Evolutionary conservation across 2,329 filamentous ascomycete genomes (phyloP), one percentile per base, ranked within the genome.

Genomic region (Ophiostoma montium): DNA sequence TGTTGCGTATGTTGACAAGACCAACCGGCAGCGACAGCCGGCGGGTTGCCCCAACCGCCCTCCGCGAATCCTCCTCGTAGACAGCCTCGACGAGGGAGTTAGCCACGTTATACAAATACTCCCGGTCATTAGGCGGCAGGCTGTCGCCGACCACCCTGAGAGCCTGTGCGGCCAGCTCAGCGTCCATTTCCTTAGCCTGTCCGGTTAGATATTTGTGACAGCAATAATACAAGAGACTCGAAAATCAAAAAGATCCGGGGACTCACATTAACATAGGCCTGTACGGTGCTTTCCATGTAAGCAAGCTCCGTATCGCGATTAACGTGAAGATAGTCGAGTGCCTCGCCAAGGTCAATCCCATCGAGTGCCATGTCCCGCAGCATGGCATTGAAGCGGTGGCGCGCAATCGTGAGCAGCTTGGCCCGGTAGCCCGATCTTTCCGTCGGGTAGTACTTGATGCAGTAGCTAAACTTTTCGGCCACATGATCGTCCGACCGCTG

Each of bases 1-100:
- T 98, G 60, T 98, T 98, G 52, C 92, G 89, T 50, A 96, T 94
- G 57, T 96, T 98, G 54, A 81, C 76, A 6, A 96, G 73, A 0
- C 92, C 92, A 19, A 94, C 85, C 0, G 92, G 92, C 63, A 86
- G 80, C 30, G 27, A 42, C 15, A 30, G 76, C 70, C 43, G n/a
- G n/a, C n/a, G n/a, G 66, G 58, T 49, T 69, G 59, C 13, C 60
- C 59, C 10, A 12, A 13, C 11, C 5, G 5, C 36, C 7, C 4
- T 18, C 19, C 12, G 21, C 23, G n/a, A 31, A 27, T 27, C 23
- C 8, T 27, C 23, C 8, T 27, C 23, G n/a, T n/a, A n/a, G n/a
- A n/a, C 21, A 1, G 13, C 8, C 12, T 42, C 39, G 7, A 42
- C 2, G 23, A 42, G 21, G 9, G 39, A 30, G 8, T 21, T 30